Base-by-base conservation (phyloP, 257 asterid genomes). In the Eucommia ulmoides region DNA sequence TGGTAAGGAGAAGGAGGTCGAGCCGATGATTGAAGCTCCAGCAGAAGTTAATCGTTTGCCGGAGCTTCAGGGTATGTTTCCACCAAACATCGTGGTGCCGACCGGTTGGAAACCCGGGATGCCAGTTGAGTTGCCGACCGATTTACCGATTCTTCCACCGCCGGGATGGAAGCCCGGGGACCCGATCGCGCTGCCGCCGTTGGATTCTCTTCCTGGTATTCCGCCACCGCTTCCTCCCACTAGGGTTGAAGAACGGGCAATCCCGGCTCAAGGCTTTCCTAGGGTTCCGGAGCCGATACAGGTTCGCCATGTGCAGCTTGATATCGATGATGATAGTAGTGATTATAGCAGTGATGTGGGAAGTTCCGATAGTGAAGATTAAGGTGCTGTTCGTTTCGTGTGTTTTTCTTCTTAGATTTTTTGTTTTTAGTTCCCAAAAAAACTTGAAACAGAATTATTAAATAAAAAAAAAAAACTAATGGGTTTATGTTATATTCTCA, bases 111-210 rank as follows among this genome's bases (percentile, higher is more conserved):
- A 82, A 63, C 93, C 94, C 5, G 96, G 97, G 22, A 84, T 88
- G 97, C 95, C 93, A 7, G 94, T 88, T 63, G 88, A 82, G 63
- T 55, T 84, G 71, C 93, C 93, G 1, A 77, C 63, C 44, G 89
- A 84, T 73, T 20, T 88, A 22, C 93, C 97, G 7, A 65, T 67
- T 45, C 69, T 72, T 23, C 92, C 92, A 23, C 98, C 96, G 12
- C 92, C 81, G 12, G 96, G 98, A 26, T 85, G 98, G 94, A 89
- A 83, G 76, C 94, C 86, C 12, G 94, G 98, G 1, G 96, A 89
- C 56, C 94, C 93, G 3, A 24, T 88, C 24, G 26, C 86, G 14
- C 59, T 89, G 61, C 94, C 92, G 2, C 85, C 88, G 8, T 49
- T 82, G 74, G 96, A 72, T 63, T 55, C 81, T 33, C 74, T 70